Percentiles rank a stretch among this genome's conserved stretches.
phyloP scores from a whole-genome alignment of 768 basidiomycete genomes.

The Boletus reticuloceps region DNA sequence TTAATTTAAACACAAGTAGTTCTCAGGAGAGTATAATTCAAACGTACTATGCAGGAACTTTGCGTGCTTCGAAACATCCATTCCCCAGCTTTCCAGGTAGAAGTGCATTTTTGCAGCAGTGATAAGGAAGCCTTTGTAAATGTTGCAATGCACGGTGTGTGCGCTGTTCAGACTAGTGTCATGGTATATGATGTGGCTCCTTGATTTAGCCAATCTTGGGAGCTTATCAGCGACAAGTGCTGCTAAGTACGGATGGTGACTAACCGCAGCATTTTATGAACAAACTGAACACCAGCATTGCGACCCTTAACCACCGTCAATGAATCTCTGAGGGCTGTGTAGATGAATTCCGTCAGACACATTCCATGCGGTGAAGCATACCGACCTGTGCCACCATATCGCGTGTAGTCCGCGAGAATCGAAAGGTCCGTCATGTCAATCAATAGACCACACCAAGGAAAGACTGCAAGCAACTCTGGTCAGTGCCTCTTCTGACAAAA shows the following conservation, averaged over 20 bases:
- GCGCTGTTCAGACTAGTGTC: constrained; percentile 68
- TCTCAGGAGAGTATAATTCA: not conserved
- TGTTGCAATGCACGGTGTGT: constrained; percentile 67
- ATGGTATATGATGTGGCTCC: constrained; percentile 76
- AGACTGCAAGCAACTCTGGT: constrained; percentile 45
- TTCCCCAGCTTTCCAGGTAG: constrained; percentile 67
- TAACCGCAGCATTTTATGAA: constrained; percentile 73
- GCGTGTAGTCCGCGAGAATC: constrained; percentile 73
- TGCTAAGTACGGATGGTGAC: constrained; percentile 20
- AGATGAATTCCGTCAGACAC: not conserved
- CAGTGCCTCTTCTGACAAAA: not conserved
- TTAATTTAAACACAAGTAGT: not conserved
- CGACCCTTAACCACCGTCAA: constrained; percentile 69
- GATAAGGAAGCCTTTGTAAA: constrained; percentile 83
- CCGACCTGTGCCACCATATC: constrained; percentile 62
- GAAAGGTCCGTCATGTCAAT: constrained; percentile 78
- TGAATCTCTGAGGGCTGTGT: constrained; percentile 60
- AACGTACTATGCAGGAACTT: constrained; percentile 56
- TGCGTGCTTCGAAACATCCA: constrained; percentile 40
- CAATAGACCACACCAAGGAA: constrained; percentile 91
- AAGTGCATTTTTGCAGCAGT: constrained; percentile 84
- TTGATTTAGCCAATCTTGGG: constrained; percentile 64
- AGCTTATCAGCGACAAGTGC: constrained; percentile 5
- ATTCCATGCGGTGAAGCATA: not conserved
- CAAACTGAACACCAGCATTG: constrained; percentile 61